These are phyloP conservation scores for Chaetomiaceae sp. DNA, from an alignment of 2,329 filamentous ascomycete species.

Conservation along the genomic window DNA sequence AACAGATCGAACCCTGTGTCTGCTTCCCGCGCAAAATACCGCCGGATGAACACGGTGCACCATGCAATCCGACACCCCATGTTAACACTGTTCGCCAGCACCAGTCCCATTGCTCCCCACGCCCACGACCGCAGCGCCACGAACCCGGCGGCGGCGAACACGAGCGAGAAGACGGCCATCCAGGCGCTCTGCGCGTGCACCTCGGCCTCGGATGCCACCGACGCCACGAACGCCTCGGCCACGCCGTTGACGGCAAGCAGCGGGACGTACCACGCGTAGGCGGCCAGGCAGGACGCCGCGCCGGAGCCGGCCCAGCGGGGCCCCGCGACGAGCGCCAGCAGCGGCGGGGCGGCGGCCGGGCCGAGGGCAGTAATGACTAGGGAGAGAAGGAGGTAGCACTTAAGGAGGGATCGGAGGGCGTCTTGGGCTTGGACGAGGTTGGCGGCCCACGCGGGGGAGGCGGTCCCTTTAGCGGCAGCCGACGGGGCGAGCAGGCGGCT, in stretches of 20 bases:
- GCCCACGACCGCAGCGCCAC: conserved; percentile 63
- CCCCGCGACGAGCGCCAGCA: conserved; percentile 72
- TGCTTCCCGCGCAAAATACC: conserved; percentile 51
- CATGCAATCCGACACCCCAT: conserved; percentile 81
- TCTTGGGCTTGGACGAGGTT: conserved; percentile 16
- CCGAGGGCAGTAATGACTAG: conserved; percentile 63
- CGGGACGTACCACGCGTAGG: conserved; percentile 90
- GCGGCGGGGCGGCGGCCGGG: conserved; percentile 65
- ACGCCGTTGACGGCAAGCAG: conserved; percentile 88
- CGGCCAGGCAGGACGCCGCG: conserved; percentile 65
- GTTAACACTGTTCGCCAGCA: conserved; percentile 82
- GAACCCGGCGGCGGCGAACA: conserved; percentile 70
- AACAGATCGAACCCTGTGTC: conserved; percentile 35
- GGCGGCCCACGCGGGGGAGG: too few relatives aligned
- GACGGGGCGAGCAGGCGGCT: conserved; percentile 59
- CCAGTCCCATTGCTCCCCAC: conserved; percentile 72
- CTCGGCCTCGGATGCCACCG: conserved; percentile 69
- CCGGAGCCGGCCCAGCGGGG: conserved; percentile 67
- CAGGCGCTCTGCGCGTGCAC: conserved; percentile 71
- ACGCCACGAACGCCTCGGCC: conserved; percentile 85
- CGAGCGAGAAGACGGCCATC: conserved; percentile 76
- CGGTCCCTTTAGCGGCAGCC: conserved; percentile 14
- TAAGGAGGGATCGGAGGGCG: conserved; percentile 58
- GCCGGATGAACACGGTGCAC: conserved; percentile 66
- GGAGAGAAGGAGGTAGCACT: conserved; percentile 68